These are phyloP conservation scores for Azolla pinnata DNA, from an alignment of 75 land plant genomes.

Conservation along the genomic window DNA sequence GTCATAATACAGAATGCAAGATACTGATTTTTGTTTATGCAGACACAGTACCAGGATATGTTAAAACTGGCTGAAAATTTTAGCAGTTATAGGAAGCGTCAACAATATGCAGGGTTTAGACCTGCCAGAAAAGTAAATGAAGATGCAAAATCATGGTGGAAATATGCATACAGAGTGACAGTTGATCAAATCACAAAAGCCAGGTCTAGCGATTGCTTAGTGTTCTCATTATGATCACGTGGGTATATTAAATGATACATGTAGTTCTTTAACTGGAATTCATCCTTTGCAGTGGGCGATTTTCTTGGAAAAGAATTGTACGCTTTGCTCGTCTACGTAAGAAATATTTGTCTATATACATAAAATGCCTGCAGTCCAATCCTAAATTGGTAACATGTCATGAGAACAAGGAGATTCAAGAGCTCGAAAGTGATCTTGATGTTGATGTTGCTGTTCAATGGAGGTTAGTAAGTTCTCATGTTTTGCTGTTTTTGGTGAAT, in stretches of 20 bases:
- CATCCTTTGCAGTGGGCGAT: slow-evolving; percentile 52
- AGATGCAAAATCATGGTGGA: slow-evolving; percentile 80
- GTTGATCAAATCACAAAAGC: slow-evolving; percentile 67
- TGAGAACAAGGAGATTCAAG: slow-evolving; percentile 69
- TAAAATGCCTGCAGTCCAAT: slow-evolving; percentile 61
- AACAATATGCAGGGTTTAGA: slow-evolving; percentile 84
- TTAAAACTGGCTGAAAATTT: slow-evolving; percentile 85
- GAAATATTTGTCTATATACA: slow-evolving; percentile 70
- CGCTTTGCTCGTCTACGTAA: slow-evolving; percentile 54
- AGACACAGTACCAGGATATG: slow-evolving; percentile 85
- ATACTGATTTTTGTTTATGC: no score
- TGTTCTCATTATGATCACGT: no score
- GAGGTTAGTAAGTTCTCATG: slow-evolving; percentile 41
- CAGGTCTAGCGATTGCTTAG: slow-evolving; percentile 36
- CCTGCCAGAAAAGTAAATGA: slow-evolving; percentile 51
- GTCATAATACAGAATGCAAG: no score
- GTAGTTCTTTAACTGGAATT: no score
- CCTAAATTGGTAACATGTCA: slow-evolving; percentile 35
- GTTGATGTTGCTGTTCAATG: slow-evolving; percentile 82
- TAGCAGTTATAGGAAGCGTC: slow-evolving; percentile 71
- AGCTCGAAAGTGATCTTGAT: slow-evolving; percentile 75
- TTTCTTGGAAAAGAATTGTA: slow-evolving; percentile 81
- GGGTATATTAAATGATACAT: no score
- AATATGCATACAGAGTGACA: slow-evolving; percentile 69
- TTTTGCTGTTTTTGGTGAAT: not conserved